These are phyloP conservation scores for Pisolithus thermaeus DNA, from an alignment of 1,284 basidiomycete species.

Conservation along the genomic window DNA sequence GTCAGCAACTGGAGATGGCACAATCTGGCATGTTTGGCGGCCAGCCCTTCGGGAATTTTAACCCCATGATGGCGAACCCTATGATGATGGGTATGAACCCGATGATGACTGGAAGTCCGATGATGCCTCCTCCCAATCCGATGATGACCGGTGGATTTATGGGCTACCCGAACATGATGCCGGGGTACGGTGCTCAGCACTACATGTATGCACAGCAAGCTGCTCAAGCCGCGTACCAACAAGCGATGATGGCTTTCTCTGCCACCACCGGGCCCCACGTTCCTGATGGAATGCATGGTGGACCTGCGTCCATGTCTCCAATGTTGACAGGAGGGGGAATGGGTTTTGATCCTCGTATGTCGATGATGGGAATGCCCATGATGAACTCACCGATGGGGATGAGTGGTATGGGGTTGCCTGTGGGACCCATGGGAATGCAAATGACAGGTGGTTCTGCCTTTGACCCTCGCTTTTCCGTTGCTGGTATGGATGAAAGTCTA, in stretches of 20 bases:
- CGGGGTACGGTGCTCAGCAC: conserved; percentile 61
- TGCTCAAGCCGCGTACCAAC: conserved; percentile 82
- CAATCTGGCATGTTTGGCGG: conserved; percentile 65
- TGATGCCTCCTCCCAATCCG: conserved; percentile 12
- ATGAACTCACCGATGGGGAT: conserved; percentile 36
- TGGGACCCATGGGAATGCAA: conserved; percentile 43
- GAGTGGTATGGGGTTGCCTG: conserved; percentile 32
- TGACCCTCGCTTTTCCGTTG: conserved; percentile 47
- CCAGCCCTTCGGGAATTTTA: conserved; percentile 36
- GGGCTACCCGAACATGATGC: conserved; percentile 63
- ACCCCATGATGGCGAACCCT: conserved; percentile 39
- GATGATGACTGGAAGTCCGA: conserved; percentile 43
- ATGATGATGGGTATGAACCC: conserved; percentile 55
- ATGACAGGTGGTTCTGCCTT: conserved; percentile 56
- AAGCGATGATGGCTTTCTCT: conserved; percentile 87
- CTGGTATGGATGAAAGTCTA: conserved; percentile 27
- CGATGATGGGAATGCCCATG: conserved; percentile 54
- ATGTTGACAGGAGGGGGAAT: conserved; percentile 51
- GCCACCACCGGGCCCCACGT: conserved; percentile 70
- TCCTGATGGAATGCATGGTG: conserved; percentile 42
- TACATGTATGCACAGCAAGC: conserved; percentile 90
- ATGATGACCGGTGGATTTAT: conserved; percentile 44
- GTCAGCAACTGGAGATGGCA: conserved; percentile 84
- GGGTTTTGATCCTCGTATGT: conserved; percentile 45
- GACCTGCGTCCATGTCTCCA: conserved; percentile 37